Percentiles rank a stretch among this genome's conserved stretches.
These are phyloP conservation scores for Pseudognaphalium luteoalbum DNA, from an alignment of 129 eudicot genomes.

Conservation along the genomic window DNA sequence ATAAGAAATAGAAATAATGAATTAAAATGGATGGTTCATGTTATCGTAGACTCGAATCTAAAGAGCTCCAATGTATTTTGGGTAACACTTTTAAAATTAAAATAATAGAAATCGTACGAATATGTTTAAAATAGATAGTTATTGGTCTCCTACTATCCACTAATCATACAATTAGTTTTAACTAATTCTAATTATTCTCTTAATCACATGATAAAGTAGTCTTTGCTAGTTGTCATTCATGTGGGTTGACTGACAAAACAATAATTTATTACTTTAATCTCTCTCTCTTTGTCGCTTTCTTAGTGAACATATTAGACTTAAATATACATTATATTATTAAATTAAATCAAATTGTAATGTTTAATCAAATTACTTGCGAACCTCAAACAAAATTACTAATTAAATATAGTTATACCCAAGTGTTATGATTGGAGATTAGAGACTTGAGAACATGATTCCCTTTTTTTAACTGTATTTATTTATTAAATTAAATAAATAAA, in stretches of 20 bases:
- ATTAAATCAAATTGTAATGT: not conserved
- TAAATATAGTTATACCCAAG: not conserved
- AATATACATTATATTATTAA: not conserved
- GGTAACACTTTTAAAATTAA: not conserved
- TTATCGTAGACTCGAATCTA: too few species aligned
- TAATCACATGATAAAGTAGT: slow-evolving; percentile 14
- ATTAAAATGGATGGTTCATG: too few species aligned
- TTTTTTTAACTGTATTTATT: not conserved
- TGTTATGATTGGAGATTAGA: not conserved
- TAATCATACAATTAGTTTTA: not conserved
- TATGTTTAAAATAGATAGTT: not conserved
- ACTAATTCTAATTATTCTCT: not conserved
- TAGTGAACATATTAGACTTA: not conserved
- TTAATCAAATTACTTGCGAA: not conserved
- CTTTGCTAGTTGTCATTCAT: slow-evolving; percentile 30
- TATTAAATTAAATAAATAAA: not conserved
- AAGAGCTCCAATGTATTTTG: not conserved
- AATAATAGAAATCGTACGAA: not conserved
- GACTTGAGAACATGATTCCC: not conserved
- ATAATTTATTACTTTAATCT: not conserved
- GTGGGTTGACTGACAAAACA: slow-evolving; percentile 27
- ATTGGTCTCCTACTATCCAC: not conserved
- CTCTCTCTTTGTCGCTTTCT: not conserved
- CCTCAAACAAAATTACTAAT: not conserved
- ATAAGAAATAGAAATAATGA: too few species aligned